Percentiles rank a stretch among this genome's conserved stretches.
Conservation (phyloP, 1,284 basidiomycete genomes). For the Apiotrichum porosum region DNA sequence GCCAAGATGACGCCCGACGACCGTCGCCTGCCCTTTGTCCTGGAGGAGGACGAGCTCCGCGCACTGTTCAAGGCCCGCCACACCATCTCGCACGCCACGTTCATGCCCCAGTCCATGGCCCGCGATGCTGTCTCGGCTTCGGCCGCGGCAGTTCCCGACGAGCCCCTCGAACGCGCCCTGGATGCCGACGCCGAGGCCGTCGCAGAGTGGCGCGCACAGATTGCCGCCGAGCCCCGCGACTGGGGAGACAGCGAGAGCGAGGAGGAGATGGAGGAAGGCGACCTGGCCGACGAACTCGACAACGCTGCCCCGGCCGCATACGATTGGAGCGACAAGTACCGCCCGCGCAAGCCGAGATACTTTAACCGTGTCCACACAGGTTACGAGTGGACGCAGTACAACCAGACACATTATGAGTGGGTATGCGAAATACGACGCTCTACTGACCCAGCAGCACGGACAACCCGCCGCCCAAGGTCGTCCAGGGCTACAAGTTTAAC, state of each 20-base stretch:
- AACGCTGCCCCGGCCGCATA: conserved; percentile 55
- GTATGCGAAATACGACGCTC: conserved; percentile 34
- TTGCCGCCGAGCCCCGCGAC: conserved; percentile 34
- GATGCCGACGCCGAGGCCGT: conserved; percentile 68
- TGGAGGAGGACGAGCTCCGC: conserved; percentile 61
- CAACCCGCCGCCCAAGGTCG: conserved; percentile 94
- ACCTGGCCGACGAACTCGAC: conserved; percentile 68
- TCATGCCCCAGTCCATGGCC: conserved; percentile 57
- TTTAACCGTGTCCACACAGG: conserved; percentile 99
- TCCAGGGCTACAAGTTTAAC: conserved; percentile 91
- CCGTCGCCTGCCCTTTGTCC: conserved; percentile 68
- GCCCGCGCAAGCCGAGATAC: conserved; percentile 96
- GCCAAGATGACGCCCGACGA: conserved; percentile 67
- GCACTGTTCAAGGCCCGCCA: conserved; percentile 57
- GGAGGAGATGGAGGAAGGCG: conserved; percentile 58
- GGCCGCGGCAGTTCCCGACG: neutral
- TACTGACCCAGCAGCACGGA: conserved; percentile 56
- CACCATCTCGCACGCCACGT: conserved; percentile 71
- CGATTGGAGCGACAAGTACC: conserved; percentile 98
- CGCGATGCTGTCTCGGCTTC: neutral
- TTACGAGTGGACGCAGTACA: conserved; percentile 99
- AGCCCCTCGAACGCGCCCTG: neutral
- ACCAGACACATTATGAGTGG: conserved; percentile 96
- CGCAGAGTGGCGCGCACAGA: conserved; percentile 68
- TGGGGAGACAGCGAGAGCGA: conserved; percentile 56